Conservation (phyloP, 2,329 filamentous ascomycete genomes). For the Trichoderma sp. region DNA sequence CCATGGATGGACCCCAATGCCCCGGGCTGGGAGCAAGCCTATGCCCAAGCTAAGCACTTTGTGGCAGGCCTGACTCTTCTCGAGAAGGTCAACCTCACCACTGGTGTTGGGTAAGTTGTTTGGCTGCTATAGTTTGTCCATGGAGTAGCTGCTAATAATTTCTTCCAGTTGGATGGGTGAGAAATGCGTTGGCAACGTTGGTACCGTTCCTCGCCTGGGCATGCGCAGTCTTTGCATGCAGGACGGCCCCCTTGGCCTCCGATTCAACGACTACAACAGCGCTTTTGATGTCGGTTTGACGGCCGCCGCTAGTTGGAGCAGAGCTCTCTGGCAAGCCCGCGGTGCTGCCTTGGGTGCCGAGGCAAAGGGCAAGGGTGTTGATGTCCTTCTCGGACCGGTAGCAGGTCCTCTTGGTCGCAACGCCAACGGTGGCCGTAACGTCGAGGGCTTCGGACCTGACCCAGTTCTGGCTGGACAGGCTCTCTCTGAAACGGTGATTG, state of each 20-base stretch:
- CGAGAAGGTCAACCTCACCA: slow-evolving; percentile 95
- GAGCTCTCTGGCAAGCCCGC: slow-evolving; percentile 61
- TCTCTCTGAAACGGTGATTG: slow-evolving; percentile 71
- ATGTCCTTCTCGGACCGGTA: slow-evolving; percentile 64
- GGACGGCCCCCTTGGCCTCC: slow-evolving; percentile 80
- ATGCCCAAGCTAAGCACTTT: slow-evolving; percentile 73
- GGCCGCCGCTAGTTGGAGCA: slow-evolving; percentile 81
- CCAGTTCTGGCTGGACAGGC: slow-evolving; percentile 73
- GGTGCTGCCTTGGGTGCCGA: slow-evolving; percentile 58
- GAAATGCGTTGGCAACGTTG: slow-evolving; percentile 75
- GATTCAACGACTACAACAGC: slow-evolving; percentile 75
- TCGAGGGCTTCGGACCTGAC: slow-evolving; percentile 71
- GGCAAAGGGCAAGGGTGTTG: slow-evolving; percentile 73
- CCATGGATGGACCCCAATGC: slow-evolving; percentile 81
- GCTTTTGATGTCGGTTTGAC: slow-evolving; percentile 80
- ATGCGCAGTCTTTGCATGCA: slow-evolving; percentile 80
- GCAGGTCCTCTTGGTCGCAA: slow-evolving; percentile 50
- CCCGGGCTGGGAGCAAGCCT: slow-evolving; percentile 72
- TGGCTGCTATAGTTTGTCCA: background rate
- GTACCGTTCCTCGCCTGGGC: slow-evolving; percentile 68
- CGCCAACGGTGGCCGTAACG: slow-evolving; percentile 56
- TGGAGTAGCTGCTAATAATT: slow-evolving; percentile 18
- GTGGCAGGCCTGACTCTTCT: slow-evolving; percentile 79
- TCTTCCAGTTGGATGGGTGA: slow-evolving; percentile 52
- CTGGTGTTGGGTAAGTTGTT: slow-evolving; percentile 73